Percentiles rank a stretch among this genome's conserved stretches.
phyloP scores from a whole-genome alignment of 306 rosid genomes.

The Crotalaria pallida region DNA sequence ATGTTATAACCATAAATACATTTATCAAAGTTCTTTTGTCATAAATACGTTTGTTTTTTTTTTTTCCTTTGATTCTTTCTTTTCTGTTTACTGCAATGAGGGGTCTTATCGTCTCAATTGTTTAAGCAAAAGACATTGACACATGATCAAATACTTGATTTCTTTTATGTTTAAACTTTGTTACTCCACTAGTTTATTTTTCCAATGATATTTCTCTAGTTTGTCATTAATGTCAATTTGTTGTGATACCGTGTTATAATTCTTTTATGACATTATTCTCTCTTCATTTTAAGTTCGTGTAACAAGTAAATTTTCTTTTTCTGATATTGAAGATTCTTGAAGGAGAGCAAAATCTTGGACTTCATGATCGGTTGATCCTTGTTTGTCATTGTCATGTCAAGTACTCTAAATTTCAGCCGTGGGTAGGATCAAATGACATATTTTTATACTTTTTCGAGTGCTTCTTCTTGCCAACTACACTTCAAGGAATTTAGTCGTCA shows the following conservation, averaged over 20 bases:
- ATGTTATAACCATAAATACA: no score
- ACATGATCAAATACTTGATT: background rate
- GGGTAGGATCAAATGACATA: slow-evolving; percentile 33
- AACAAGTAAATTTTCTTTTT: background rate
- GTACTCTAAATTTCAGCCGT: no score
- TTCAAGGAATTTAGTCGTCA: background rate
- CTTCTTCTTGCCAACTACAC: background rate
- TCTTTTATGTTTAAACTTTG: background rate
- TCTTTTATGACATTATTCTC: slow-evolving; percentile 1
- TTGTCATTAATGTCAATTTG: background rate
- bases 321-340: slow-evolving; percentile 59
- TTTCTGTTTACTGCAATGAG: no score
- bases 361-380: slow-evolving; percentile 75
- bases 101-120: no score
- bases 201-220: background rate
- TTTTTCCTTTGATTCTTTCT: no score
- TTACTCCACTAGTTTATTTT: background rate
- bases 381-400: slow-evolving; percentile 80
- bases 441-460: background rate
- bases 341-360: slow-evolving; percentile 73
- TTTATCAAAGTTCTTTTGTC: no score
- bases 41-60: no score
- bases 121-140: background rate
- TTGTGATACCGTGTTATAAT: background rate
- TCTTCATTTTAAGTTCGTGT: background rate